Percentiles rank a stretch among this genome's conserved stretches.
Evolutionary conservation across 139 green algal genomes (phyloP).

Genomic region (Mychonastes homosphaera): DNA sequence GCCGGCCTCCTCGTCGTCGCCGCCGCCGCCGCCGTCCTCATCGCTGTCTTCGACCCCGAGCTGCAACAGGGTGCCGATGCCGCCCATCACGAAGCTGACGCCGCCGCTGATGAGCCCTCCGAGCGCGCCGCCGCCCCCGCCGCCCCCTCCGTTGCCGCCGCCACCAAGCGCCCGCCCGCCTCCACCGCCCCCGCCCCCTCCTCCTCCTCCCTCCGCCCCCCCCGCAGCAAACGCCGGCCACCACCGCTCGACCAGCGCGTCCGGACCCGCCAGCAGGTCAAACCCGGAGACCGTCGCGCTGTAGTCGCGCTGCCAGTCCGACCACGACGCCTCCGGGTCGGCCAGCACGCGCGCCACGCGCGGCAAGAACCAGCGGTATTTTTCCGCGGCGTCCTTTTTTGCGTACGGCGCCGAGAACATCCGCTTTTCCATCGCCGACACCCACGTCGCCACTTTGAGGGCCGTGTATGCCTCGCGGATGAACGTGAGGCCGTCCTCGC

Average conservation of each 20-base stretch:
- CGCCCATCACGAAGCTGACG: too few species aligned
- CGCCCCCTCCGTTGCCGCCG: too few species aligned
- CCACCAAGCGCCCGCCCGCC: too few species aligned
- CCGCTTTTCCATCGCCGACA: conserved; percentile 49
- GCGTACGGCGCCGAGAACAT: conserved; percentile 49
- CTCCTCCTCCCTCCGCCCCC: too few species aligned
- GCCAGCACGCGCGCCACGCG: conserved; percentile 31
- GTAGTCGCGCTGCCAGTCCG: conserved; percentile 57
- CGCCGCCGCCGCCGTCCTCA: too few species aligned
- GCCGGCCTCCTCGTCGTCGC: conserved; percentile 17
- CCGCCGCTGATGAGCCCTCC: too few species aligned
- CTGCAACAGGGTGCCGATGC: too few species aligned
- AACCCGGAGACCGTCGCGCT: conserved; percentile 32
- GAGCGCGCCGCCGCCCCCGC: too few species aligned
- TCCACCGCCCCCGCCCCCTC: too few species aligned
- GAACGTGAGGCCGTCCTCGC: conserved; percentile 29
- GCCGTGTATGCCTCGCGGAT: conserved; percentile 42
- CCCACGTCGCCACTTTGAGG: conserved; percentile 56
- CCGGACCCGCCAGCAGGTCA: conserved; percentile 23
- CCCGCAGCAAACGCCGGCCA: conserved; percentile 7
- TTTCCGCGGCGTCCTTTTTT: conserved; percentile 28
- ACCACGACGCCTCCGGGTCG: conserved; percentile 30
- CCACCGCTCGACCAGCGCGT: conserved; percentile 29
- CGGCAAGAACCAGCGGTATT: conserved; percentile 31
- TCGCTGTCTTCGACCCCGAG: too few species aligned